phyloP scores from a whole-genome alignment of 75 land plant species.

The Pseudotsuga menziesii region DNA sequence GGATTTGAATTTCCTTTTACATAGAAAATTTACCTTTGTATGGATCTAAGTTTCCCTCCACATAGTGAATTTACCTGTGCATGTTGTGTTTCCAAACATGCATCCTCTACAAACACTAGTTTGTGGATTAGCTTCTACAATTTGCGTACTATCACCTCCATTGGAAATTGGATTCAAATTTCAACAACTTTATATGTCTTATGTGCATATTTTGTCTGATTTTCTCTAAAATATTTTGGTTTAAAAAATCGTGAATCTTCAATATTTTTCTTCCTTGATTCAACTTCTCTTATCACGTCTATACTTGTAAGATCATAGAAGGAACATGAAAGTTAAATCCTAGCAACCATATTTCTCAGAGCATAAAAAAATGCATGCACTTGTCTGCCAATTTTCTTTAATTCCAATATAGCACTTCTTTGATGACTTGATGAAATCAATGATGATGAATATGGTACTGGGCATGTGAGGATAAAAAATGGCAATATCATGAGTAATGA shows the following conservation, averaged over 20 bases:
- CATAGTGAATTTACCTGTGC: too few species aligned
- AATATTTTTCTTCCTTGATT: slow-evolving; percentile 61
- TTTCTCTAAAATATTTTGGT: slow-evolving; percentile 74
- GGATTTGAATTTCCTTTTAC: too few species aligned
- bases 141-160: too few species aligned
- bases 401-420: slow-evolving; percentile 11
- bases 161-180: slow-evolving; percentile 76
- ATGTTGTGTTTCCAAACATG: too few species aligned
- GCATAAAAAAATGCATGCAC: slow-evolving; percentile 69
- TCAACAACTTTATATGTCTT: slow-evolving; percentile 45
- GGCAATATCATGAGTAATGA: slow-evolving; percentile 27
- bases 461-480: slow-evolving; percentile 34
- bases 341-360: slow-evolving; percentile 59
- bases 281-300: slow-evolving; percentile 76
- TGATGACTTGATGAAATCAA: slow-evolving; percentile 3
- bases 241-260: slow-evolving; percentile 78
- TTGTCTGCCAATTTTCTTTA: slow-evolving; percentile 64
- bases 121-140: too few species aligned
- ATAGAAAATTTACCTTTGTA: too few species aligned
- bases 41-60: too few species aligned
- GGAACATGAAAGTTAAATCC: slow-evolving; percentile 71
- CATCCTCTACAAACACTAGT: too few species aligned
- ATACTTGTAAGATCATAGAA: slow-evolving; percentile 57
- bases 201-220: slow-evolving; percentile 50
- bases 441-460: not conserved